Evolutionary conservation across 306 rosid species (phyloP), one percentile per base, ranked within the genome.

Genomic region (Prunus persica): DNA sequence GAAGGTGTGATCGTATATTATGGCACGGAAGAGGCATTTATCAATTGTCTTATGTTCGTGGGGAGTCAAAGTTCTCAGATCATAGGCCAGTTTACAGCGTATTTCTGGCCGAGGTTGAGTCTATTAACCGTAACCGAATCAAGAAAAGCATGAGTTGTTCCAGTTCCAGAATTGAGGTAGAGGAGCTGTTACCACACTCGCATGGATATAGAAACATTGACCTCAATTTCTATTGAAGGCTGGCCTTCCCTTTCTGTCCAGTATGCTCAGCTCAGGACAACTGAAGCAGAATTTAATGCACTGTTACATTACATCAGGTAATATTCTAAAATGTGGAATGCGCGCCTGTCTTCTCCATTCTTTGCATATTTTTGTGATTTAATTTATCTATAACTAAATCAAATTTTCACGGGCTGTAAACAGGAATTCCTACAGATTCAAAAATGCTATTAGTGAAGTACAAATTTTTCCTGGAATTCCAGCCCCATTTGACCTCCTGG

Each of bases 1-100:
- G 88, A 84, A 96, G 99, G 99, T 96, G 99, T 70, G 99, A 96
- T 80, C 91, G 99, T 24, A 91, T 96, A 72, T 74, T 96, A 72
- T 96, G 99, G 99, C 79, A 86, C 8, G 99, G 99, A 82, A 83
- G 88, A 85, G 99, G 99, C 75, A 82, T 96, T 74, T 85, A 46
- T 63, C 99, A 96, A 63, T 71, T 96, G 84, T 91, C 93, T 46
- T 96, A 96, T 73, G 96, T 92, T 74, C 93, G 99, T 49, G 98
- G 99, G 19, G 99, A 96, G 76, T 92, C 99, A 11, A 89, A 88
- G 56, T 96, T 96, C 88, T 96, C 99, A 3, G 99, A 96, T 86
- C 99, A 96, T 72, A 88, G 99, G 77, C 98, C 98, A 67, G 99
- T 96, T 74, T 93, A 87, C 64, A 80, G 97, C 57, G 75, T 89